Base-by-base conservation (phyloP, 2,329 filamentous ascomycete species). In the Cephalotrichum gorgonifer region DNA sequence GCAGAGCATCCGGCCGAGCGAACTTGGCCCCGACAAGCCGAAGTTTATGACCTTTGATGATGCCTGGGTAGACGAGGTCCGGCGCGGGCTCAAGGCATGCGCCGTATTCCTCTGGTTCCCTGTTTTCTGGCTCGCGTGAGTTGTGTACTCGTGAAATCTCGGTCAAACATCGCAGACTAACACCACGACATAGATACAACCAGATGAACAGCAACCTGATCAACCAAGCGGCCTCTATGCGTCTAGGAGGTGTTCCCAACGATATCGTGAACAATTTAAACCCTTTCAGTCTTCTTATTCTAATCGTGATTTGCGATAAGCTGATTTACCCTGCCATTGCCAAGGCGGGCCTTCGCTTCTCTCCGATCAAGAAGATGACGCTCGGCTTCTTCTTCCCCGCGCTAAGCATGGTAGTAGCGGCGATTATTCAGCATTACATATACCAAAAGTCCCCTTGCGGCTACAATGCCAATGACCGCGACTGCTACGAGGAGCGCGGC, bases 1-100 rank as follows among this genome's bases (percentile, higher is more conserved):
- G 81, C 76, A 86, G 33, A 67, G 67, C 8, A 79, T 83, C 51
- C 87, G 86, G 70, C 85, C 85, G 1, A 66, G 67, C n/a, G 74
- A 85, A 35, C 69, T 71, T 22, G 35, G 35, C 7, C 67, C 73
- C 39, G 66, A 65, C 20, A 78, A 77, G 33, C 85, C 81, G 0
- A 55, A 56, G 1, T 88, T 83, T 83, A 89, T 89, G 82, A 84
- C 76, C 2, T 88, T 88, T 56, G 84, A 89, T 54, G 86, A 90
- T 55, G 77, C 76, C 20, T 90, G 84, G 84, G 85, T 90, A 33
- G 85, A 87, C 58, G 83, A 88, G 60, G 75, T 88, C 26, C 72
- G 72, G 41, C 80, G 85, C 65, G 85, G 84, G 8, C 73, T 86
- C 54, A 70, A 73, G 49, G 83, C 83, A 15, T 86, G 83, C 61